Base-by-base conservation (phyloP, 2,329 filamentous ascomycete genomes). In the Fusarium tuaranense region DNA sequence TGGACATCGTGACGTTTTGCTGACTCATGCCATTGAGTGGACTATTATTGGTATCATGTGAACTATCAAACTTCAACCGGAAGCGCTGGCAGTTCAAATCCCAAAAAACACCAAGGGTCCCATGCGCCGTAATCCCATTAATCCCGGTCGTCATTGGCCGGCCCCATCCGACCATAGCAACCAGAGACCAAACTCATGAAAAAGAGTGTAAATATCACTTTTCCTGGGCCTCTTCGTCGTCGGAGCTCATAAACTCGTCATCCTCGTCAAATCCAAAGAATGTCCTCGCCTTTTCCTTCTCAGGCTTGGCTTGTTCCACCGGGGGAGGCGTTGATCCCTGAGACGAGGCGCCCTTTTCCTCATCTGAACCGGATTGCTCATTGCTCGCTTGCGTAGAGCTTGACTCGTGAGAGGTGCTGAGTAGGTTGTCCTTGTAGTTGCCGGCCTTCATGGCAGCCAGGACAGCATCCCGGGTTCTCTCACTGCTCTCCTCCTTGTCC, bases 401-500 rank as follows among this genome's bases (percentile, higher is more conserved):
- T 1, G 87, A 89, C n/a, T 83, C 86, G 22, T 85, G 83, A 10
- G 87, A 89, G 18, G 86, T 89, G 78, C 84, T 84, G 7, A 90
- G 79, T 2, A 91, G 77, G 74, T 91, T 91, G 84, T 93, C 91
- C 71, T 87, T 89, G 79, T 89, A 90, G 64, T 87, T 86, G 3
- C 91, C 91, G 18, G 87, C 86, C 82, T 91, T 92, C 86, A 95
- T 92, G 9, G 91, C 92, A 59, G 89, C 90, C 51, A 93, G 80
- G 7, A 96, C 93, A 4, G 94, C 94, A 76, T 94, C 91, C 46
- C 94, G 87, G 0, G 95, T 96, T 82, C 93, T 93, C 84, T 97
- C 95, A 75, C 91, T 92, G 30, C 93, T 93, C 81, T 98, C 95
- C 78, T 98, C 95, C 83, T 97, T 98, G 75, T 95, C 93, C 81